These are phyloP conservation scores for Phytophthora syringae DNA, from an alignment of 352 stramenopile genomes.

Conservation along the genomic window DNA sequence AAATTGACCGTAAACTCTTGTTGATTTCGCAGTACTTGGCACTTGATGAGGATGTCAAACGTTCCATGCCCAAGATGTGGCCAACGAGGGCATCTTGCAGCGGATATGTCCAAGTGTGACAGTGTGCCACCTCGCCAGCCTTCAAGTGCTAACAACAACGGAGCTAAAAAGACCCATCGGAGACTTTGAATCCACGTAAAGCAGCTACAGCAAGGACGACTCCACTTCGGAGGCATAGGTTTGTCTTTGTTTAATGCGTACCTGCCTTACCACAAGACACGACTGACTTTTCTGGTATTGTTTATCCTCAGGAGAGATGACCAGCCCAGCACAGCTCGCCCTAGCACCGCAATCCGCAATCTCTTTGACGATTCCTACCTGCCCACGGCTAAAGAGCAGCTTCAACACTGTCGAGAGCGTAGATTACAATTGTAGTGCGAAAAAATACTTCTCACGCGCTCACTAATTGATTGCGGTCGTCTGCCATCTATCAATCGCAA, in stretches of 20 bases:
- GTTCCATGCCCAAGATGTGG: constrained; percentile 66
- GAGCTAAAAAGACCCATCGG: constrained; percentile 12
- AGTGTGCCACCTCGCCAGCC: constrained; percentile 21
- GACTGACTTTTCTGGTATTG: neutral
- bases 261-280: neutral
- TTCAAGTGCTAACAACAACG: constrained; percentile 23
- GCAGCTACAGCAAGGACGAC: constrained; percentile 18
- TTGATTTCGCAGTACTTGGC: constrained; percentile 53
- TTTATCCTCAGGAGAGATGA: constrained; percentile 1
- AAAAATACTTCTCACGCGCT: too few relatives aligned
- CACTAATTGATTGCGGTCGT: neutral
- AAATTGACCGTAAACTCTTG: neutral
- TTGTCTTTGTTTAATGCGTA: neutral
- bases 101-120: constrained; percentile 56
- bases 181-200: constrained; percentile 12
- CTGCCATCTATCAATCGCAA: neutral
- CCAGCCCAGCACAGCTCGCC: constrained; percentile 19
- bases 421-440: constrained; percentile 6
- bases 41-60: constrained; percentile 82
- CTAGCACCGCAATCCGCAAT: constrained; percentile 41
- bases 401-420: constrained; percentile 45
- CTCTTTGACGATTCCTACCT: constrained; percentile 72
- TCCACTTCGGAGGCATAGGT: constrained; percentile 9
- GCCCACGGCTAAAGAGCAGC: constrained; percentile 60
- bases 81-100: constrained; percentile 55